Conservation (phyloP, 257 asterid genomes). For the Nicotiana paniculata region DNA sequence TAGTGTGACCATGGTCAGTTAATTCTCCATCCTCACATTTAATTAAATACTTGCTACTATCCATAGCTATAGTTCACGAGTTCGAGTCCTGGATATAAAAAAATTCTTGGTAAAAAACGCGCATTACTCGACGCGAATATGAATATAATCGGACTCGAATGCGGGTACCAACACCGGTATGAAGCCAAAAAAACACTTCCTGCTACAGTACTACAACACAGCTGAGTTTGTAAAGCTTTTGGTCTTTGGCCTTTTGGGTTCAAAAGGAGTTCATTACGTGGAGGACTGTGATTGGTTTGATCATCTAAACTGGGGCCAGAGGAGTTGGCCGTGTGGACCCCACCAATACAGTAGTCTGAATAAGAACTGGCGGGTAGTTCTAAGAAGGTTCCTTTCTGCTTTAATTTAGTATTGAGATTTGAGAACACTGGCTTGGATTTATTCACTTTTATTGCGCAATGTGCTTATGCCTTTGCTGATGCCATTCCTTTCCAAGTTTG, state of each 20-base stretch:
- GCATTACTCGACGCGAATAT: too few species aligned
- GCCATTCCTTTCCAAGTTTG: background rate
- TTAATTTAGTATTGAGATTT: background rate
- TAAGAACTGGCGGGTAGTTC: background rate
- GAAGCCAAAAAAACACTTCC: background rate
- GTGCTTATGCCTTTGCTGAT: background rate
- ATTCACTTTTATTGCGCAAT: background rate
- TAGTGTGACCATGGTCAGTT: slow-evolving; percentile 27
- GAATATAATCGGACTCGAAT: too few species aligned
- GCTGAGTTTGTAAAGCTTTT: background rate
- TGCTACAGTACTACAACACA: background rate
- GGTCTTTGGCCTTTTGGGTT: background rate
- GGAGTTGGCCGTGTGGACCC: background rate
- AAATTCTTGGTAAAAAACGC: too few species aligned
- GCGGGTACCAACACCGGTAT: too few species aligned
- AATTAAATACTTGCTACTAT: background rate
- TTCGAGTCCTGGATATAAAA: too few species aligned
- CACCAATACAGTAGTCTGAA: background rate
- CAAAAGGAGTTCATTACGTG: background rate
- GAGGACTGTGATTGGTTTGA: background rate
- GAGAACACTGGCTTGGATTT: background rate
- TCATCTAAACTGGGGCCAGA: background rate
- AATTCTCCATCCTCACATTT: background rate
- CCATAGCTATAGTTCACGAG: too few species aligned
- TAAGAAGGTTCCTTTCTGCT: background rate